Evolutionary conservation across 495 filamentous ascomycete genomes (phyloP), one percentile per base, ranked within the genome.

Genomic region (Aspergillus coremiiformis): DNA sequence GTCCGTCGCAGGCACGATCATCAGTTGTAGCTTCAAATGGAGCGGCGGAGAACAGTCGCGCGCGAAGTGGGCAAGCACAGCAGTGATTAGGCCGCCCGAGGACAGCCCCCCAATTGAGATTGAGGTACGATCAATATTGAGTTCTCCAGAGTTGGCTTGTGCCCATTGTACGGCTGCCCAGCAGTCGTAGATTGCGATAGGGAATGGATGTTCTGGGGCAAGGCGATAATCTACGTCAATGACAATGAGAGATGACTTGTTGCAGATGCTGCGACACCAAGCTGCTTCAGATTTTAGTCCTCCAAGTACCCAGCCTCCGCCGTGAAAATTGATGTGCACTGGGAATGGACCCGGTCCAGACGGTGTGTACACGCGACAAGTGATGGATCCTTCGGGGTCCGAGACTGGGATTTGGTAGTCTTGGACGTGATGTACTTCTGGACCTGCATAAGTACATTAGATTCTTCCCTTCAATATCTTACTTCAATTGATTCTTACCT

Each of bases 111-210:
- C 75, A 20, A 77, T 64, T 3, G 75, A 77, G 15, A 76, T 48
- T 2, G 68, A 71, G 17, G 70, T 66, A 15, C 82, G 78, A 47
- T 88, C 75, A 32, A 75, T 60, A 29, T 65, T 62, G 29, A 77
- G 57, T 21, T 44, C 30, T 0, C 52, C 48, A 2, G 67, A 59
- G 32, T 66, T 56, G 17, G 52, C 39, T 27, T 70, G 64, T 1
- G 63, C 60, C 70, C 71, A 76, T 33, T 65, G 62, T 42, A 75
- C 52, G 4, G 68, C 70, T 11, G 65, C 53, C 65, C 68, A 76
- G 15, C 66, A 70, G 26, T 70, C 66, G 10, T 65, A 59, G 0
- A 70, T 42, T 7, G 58, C 56, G n/a, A 53, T 55, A 10, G 66
- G 66, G 33, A 63, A 70, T 3, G 63, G 57, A 43, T 57, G 47